Percentiles rank a stretch among this genome's conserved stretches.
Evolutionary conservation across 2,329 filamentous ascomycete genomes (phyloP).

Genomic region (Xenoacremonium recifei): DNA sequence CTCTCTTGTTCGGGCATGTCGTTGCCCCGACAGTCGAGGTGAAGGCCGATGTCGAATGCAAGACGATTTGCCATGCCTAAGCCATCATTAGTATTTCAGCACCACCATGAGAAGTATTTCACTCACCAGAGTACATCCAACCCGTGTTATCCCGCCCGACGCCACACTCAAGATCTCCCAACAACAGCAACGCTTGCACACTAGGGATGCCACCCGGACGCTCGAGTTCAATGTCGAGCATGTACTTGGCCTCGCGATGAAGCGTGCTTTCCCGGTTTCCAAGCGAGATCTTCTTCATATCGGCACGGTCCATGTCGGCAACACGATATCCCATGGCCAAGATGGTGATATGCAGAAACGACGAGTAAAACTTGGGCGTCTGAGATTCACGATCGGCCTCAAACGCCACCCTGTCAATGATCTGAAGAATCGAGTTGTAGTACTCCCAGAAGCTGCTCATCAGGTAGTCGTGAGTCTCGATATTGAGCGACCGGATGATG

Average conservation of each 20-base stretch:
- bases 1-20: slow-evolving; percentile 45
- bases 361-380: slow-evolving; percentile 48
- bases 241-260: slow-evolving; percentile 52
- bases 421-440: slow-evolving; percentile 49
- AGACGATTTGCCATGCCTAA: slow-evolving; percentile 43
- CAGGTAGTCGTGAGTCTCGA: slow-evolving; percentile 50
- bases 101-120: no score
- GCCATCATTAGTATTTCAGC: background rate
- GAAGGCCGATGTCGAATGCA: slow-evolving; percentile 48
- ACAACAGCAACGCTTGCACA: slow-evolving; percentile 49
- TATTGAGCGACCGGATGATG: slow-evolving; percentile 44
- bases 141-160: slow-evolving; percentile 53
- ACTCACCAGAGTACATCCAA: slow-evolving; percentile 52
- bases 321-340: slow-evolving; percentile 52
- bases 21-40: slow-evolving; percentile 42
- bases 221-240: slow-evolving; percentile 54
- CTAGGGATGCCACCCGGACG: slow-evolving; percentile 50
- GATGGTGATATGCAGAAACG: slow-evolving; percentile 51
- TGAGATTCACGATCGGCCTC: slow-evolving; percentile 45
- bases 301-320: slow-evolving; percentile 46
- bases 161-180: slow-evolving; percentile 53
- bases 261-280: slow-evolving; percentile 49
- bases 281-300: slow-evolving; percentile 46
- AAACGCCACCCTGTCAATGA: slow-evolving; percentile 50
- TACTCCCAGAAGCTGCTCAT: slow-evolving; percentile 51